Evolutionary conservation across 352 stramenopile species (phyloP).

Genomic region (Phytophthora sp.): DNA sequence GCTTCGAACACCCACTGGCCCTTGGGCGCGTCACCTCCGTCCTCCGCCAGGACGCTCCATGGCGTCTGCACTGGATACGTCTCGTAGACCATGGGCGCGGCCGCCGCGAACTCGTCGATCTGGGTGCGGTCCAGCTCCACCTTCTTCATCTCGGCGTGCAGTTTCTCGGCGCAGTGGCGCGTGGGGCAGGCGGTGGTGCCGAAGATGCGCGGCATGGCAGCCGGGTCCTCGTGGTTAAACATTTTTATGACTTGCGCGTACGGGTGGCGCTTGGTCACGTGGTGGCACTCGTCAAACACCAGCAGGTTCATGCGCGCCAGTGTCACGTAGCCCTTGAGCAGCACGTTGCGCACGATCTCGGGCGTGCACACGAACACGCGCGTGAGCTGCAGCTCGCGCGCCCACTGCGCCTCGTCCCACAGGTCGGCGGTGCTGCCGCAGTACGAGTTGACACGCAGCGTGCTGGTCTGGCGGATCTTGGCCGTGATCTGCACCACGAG

Average conservation of each 20-base stretch:
- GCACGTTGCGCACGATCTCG: constrained; percentile 83
- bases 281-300: constrained; percentile 92
- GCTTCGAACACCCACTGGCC: constrained; percentile 37
- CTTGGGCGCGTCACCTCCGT: constrained; percentile 7
- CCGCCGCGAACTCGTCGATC: constrained; percentile 63
- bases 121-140: constrained; percentile 68
- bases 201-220: constrained; percentile 76
- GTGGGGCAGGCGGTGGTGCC: constrained; percentile 84
- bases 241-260: constrained; percentile 90
- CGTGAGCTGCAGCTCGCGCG: constrained; percentile 53
- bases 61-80: constrained; percentile 50
- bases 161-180: constrained; percentile 69
- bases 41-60: constrained; percentile 28
- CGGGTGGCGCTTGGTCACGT: constrained; percentile 88
- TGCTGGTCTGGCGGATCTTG: constrained; percentile 73
- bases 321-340: constrained; percentile 85
- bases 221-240: constrained; percentile 52
- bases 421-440: constrained; percentile 56
- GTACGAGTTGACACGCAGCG: constrained; percentile 60
- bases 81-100: constrained; percentile 70
- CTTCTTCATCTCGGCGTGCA: constrained; percentile 75
- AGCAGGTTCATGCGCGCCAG: constrained; percentile 84
- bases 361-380: constrained; percentile 89
- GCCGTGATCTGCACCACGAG: constrained; percentile 80
- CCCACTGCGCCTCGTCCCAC: constrained; percentile 73